Percentiles rank a stretch among this genome's conserved stretches.
phyloP scores from a whole-genome alignment of 768 basidiomycete genomes.

The Naematelia aurantialba region DNA sequence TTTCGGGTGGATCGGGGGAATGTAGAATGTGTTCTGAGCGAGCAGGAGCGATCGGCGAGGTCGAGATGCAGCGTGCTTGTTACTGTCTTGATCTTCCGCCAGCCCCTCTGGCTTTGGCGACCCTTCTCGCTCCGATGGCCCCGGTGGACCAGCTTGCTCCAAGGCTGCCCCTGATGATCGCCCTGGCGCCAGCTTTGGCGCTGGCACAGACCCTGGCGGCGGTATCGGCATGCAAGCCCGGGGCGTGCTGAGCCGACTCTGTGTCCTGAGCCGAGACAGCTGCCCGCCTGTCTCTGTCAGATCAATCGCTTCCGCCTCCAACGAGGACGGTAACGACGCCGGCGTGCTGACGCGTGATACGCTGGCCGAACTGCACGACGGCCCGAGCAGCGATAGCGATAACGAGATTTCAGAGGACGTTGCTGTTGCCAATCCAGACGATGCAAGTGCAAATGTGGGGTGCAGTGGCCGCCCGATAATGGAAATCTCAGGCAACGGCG shows the following conservation, averaged over 20 bases:
- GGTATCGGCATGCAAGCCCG: too few relatives aligned
- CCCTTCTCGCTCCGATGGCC: too few relatives aligned
- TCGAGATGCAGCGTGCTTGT: background rate
- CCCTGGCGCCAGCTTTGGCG: too few relatives aligned
- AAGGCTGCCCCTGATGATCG: too few relatives aligned
- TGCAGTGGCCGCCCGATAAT: background rate
- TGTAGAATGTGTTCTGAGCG: background rate
- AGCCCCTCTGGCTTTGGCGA: too few relatives aligned
- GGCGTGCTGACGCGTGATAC: background rate
- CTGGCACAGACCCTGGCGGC: too few relatives aligned
- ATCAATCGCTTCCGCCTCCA: slow-evolving; percentile 8
- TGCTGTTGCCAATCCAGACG: too few relatives aligned
- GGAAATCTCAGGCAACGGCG: background rate
- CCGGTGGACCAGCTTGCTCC: too few relatives aligned
- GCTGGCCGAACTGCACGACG: background rate
- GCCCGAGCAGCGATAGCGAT: background rate
- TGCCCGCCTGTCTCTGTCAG: background rate
- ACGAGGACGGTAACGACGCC: background rate
- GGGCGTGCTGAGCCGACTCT: too few relatives aligned
- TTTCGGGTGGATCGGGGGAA: background rate
- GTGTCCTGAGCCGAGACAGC: background rate
- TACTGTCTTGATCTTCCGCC: too few relatives aligned
- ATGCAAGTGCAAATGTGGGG: background rate
- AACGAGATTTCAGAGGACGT: too few relatives aligned
- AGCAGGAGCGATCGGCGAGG: background rate